Percentiles rank a stretch among this genome's conserved stretches.
These are phyloP conservation scores for Trichoderma sp. DNA, from an alignment of 2,329 filamentous ascomycete species.

Conservation along the genomic window DNA sequence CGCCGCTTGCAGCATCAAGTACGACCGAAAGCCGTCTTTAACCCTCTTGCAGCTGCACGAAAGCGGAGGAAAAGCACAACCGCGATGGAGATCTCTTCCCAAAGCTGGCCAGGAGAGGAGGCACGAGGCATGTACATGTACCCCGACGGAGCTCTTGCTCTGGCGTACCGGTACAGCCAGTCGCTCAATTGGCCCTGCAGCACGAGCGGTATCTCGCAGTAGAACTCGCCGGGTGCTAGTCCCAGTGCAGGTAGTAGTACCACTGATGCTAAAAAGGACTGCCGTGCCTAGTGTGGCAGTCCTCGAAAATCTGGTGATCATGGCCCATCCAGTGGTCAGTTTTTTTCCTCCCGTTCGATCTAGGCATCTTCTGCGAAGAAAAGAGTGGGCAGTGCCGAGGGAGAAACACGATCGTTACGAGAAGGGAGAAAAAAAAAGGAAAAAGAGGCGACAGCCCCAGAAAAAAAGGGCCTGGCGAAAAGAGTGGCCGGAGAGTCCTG, in stretches of 20 bases:
- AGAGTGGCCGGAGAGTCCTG: conserved; percentile 1
- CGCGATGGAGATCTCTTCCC: conserved; percentile 25
- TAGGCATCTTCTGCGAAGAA: not conserved
- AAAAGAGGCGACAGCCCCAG: not conserved
- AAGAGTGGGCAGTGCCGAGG: conserved; percentile 12
- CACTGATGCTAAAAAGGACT: not conserved
- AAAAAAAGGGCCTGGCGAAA: conserved; percentile 4
- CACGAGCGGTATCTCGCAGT: conserved; percentile 9
- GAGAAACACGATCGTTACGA: not conserved
- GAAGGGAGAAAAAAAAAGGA: not conserved
- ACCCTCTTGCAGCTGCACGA: conserved; percentile 17
- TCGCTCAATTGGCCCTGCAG: conserved; percentile 4
- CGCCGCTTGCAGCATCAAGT: not conserved
- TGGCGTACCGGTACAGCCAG: not conserved
- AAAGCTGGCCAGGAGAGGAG: conserved; percentile 10
- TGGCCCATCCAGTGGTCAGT: not conserved
- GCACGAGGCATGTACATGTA: not conserved
- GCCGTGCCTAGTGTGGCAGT: not conserved
- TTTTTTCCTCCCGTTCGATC: conserved; percentile 4
- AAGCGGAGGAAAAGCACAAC: conserved; percentile 22
- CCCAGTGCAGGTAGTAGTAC: not conserved
- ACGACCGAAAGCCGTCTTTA: conserved; percentile 16
- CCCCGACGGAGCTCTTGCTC: not conserved
- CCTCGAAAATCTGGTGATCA: conserved; percentile 15
- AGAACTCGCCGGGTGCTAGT: not conserved